These are phyloP conservation scores for Wallacemonas sp. DNA, from an alignment of 208 protist genomes.

Conservation along the genomic window DNA sequence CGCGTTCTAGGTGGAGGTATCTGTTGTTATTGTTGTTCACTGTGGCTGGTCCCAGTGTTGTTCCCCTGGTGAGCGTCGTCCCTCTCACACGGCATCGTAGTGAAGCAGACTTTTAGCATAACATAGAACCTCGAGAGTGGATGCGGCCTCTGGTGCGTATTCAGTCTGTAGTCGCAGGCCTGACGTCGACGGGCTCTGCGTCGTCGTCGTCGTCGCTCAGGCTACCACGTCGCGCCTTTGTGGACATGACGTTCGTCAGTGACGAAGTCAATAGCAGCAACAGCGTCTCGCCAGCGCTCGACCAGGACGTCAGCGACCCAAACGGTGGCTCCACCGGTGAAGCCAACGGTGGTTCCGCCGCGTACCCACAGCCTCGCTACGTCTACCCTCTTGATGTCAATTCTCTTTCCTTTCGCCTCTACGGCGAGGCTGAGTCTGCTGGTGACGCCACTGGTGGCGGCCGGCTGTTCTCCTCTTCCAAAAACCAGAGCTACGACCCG, in stretches of 20 bases:
- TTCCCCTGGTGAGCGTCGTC: no score
- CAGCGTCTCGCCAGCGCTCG: conserved; percentile 14
- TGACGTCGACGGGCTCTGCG: no score
- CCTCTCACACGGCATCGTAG: no score
- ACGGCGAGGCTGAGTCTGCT: conserved; percentile 43
- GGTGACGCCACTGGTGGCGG: conserved; percentile 35
- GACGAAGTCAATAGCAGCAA: conserved; percentile 15
- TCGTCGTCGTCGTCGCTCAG: no score
- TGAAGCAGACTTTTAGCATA: no score
- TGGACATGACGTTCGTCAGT: conserved; percentile 13
- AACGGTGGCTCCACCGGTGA: conserved; percentile 5
- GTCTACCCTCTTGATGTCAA: conserved; percentile 40
- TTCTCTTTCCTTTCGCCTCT: conserved; percentile 41
- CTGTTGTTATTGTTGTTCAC: no score
- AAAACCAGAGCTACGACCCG: conserved; percentile 56
- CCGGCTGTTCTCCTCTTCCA: conserved; percentile 53
- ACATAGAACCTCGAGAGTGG: no score
- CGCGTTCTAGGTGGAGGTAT: no score
- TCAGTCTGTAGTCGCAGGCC: no score
- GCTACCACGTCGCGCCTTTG: conserved; percentile 14
- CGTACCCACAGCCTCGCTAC: conserved; percentile 23
- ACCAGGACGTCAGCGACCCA: background rate
- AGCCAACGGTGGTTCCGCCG: background rate
- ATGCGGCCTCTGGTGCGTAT: no score
- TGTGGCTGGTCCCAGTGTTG: no score